Conservation (phyloP, 768 basidiomycete genomes). For the Hygrophoropsis aurantiaca region DNA sequence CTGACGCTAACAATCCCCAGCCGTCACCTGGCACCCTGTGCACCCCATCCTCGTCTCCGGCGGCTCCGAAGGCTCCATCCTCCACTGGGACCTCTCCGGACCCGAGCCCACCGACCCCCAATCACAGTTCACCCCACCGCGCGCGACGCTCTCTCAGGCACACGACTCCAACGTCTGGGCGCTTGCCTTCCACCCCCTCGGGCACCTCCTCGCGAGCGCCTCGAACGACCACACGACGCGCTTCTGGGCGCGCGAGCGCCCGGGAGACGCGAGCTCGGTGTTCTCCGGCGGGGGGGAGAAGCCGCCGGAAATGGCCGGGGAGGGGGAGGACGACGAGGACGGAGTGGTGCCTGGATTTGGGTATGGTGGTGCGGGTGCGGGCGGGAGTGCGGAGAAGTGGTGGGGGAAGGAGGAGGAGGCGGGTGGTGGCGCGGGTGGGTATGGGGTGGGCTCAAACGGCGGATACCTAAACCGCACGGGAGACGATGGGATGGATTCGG, state of each 20-base stretch:
- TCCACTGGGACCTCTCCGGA: conserved; percentile 91
- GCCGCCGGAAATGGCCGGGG: conserved; percentile 67
- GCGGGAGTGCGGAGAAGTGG: conserved; percentile 30
- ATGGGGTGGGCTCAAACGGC: conserved; percentile 17
- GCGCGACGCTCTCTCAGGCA: conserved; percentile 88
- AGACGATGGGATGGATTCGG: conserved; percentile 35
- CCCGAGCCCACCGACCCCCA: conserved; percentile 42
- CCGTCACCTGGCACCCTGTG: conserved; percentile 93
- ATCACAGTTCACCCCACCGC: conserved; percentile 52
- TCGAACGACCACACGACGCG: conserved; percentile 99
- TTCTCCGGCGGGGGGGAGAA: conserved; percentile 84
- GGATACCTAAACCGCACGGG: conserved; percentile 22
- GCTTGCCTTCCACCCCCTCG: conserved; percentile 92
- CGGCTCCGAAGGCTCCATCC: conserved; percentile 89
- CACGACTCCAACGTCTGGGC: conserved; percentile 99
- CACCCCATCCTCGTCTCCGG: conserved; percentile 92
- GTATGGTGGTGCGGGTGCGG: conserved; percentile 32
- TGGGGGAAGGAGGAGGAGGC: conserved; percentile 50
- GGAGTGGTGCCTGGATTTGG: conserved; percentile 80
- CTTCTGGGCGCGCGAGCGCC: conserved; percentile 96
- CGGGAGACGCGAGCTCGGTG: conserved; percentile 76
- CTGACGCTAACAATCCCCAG: conserved; percentile 36
- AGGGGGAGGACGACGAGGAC: conserved; percentile 71
- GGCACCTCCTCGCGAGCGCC: conserved; percentile 89
- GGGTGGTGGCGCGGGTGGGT: conserved; percentile 4